phyloP scores from a whole-genome alignment of 1,139 yeast genomes.

The Yamadazyma pseudoaaseri region DNA sequence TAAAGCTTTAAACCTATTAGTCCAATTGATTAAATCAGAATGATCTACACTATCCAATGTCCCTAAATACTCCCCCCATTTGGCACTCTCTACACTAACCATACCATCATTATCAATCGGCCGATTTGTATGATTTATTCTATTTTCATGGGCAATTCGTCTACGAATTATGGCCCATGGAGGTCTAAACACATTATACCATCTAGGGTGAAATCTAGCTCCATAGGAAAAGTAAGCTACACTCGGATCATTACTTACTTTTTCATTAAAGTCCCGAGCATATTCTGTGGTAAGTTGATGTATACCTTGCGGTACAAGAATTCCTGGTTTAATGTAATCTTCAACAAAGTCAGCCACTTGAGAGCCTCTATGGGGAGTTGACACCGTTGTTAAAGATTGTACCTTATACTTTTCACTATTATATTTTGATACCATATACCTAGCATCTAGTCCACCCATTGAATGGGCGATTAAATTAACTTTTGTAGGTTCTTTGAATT shows the following conservation, averaged over 20 bases:
- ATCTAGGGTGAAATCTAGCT: slow-evolving; percentile 62
- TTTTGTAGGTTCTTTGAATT: slow-evolving; percentile 42
- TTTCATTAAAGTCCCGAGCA: slow-evolving; percentile 53
- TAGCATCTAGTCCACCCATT: slow-evolving; percentile 89
- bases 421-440: slow-evolving; percentile 66
- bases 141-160: slow-evolving; percentile 13
- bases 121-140: slow-evolving; percentile 6
- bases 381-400: slow-evolving; percentile 74
- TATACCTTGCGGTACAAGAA: slow-evolving; percentile 40
- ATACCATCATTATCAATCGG: slow-evolving; percentile 71
- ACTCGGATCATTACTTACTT: slow-evolving; percentile 51
- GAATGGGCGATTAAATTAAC: slow-evolving; percentile 86
- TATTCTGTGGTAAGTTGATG: slow-evolving; percentile 60
- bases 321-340: slow-evolving; percentile 25
- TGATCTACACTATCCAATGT: slow-evolving; percentile 80
- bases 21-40: slow-evolving; percentile 82
- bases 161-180: slow-evolving; percentile 61
- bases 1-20: slow-evolving; percentile 47
- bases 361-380: slow-evolving; percentile 89
- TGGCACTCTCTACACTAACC: slow-evolving; percentile 74
- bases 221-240: slow-evolving; percentile 85
- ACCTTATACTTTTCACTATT: slow-evolving; percentile 50
- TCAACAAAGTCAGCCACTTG: slow-evolving; percentile 75
- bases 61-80: slow-evolving; percentile 84
- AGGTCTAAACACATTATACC: slow-evolving; percentile 59